phyloP scores from a whole-genome alignment of 495 filamentous ascomycete species.

The Tuber indicum region DNA sequence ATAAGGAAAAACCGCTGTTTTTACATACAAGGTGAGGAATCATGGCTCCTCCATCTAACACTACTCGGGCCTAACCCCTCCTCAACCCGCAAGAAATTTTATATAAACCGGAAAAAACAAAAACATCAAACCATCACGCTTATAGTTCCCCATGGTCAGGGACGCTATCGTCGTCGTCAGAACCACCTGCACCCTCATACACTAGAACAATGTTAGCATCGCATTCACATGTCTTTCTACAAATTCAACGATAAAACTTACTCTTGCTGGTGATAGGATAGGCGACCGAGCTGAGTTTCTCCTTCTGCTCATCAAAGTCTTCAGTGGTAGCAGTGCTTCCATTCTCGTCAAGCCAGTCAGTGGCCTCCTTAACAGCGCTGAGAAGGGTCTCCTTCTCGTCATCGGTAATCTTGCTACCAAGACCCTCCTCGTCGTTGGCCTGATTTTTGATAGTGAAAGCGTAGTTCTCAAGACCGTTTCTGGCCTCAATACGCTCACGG shows the following conservation, averaged over 20 bases:
- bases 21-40: not conserved
- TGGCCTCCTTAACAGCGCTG: constrained; percentile 93
- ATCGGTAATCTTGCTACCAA: constrained; percentile 95
- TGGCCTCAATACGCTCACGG: constrained; percentile 84
- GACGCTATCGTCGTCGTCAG: constrained; percentile 68
- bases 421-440: constrained; percentile 92
- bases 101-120: constrained; percentile 4
- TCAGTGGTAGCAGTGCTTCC: constrained; percentile 74
- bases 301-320: constrained; percentile 99
- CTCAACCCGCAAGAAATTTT: not conserved
- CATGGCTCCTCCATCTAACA: not conserved
- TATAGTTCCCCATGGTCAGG: constrained; percentile 86
- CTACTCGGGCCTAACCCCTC: not conserved
- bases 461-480: constrained; percentile 95
- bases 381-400: constrained; percentile 98
- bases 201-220: constrained; percentile 54
- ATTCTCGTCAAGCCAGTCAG: constrained; percentile 98
- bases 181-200: constrained; percentile 57
- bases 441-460: constrained; percentile 98
- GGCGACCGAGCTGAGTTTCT: constrained; percentile 92
- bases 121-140: constrained; percentile 32
- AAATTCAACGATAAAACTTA: constrained; percentile 17
- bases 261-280: constrained; percentile 97
- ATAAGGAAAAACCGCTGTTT: not conserved
- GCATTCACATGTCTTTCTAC: not conserved